Percentiles rank a stretch among this genome's conserved stretches.
phyloP scores from a whole-genome alignment of 129 eudicot genomes.

The Centella asiatica region DNA sequence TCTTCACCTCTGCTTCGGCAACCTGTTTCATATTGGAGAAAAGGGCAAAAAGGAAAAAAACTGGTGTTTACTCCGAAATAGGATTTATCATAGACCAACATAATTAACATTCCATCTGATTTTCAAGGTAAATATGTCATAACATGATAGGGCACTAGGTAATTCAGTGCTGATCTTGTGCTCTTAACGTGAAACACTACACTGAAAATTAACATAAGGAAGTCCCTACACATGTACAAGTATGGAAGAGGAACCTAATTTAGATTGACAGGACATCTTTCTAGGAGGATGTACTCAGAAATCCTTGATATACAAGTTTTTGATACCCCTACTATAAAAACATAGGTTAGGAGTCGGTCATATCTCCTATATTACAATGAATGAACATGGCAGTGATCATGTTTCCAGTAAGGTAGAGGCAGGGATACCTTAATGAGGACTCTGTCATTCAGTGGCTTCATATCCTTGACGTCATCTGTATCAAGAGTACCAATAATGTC shows the following conservation, averaged over 20 bases:
- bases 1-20: conserved; percentile 65
- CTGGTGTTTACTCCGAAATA: not conserved
- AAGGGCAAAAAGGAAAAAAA: not conserved
- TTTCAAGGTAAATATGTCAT: not conserved
- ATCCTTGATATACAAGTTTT: too few species aligned
- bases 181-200: too few species aligned
- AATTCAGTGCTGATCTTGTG: too few species aligned
- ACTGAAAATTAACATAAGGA: too few species aligned
- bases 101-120: not conserved
- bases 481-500: conserved; percentile 90
- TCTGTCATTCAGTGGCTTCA: conserved; percentile 84
- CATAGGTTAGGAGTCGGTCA: too few species aligned
- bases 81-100: not conserved
- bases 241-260: too few species aligned
- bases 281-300: too few species aligned
- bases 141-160: not conserved
- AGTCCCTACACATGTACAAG: too few species aligned
- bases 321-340: too few species aligned
- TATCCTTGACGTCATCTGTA: conserved; percentile 75
- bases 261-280: too few species aligned
- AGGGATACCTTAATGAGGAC: conserved; percentile 70
- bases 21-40: conserved; percentile 26
- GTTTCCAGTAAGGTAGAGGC: not conserved
- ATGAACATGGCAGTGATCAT: too few species aligned
- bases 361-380: too few species aligned